Conservation (phyloP, 257 asterid genomes). For the Ballota nigra region DNA sequence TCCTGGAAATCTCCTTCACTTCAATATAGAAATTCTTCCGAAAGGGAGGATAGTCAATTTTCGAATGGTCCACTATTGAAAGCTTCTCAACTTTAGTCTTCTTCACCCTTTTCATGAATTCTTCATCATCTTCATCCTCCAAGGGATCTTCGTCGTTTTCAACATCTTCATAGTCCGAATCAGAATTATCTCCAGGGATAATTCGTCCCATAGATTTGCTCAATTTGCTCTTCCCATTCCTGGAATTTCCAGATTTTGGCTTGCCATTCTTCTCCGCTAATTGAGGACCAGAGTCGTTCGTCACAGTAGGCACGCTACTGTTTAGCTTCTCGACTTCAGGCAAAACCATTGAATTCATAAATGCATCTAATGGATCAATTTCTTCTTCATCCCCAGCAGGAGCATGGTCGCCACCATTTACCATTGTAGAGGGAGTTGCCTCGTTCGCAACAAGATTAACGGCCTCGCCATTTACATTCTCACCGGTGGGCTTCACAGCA, state of each 20-base stretch:
- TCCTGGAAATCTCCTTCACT: conserved; percentile 69
- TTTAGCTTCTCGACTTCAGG: conserved; percentile 86
- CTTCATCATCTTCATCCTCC: conserved; percentile 90
- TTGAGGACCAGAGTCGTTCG: conserved; percentile 38
- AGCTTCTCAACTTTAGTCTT: conserved; percentile 87
- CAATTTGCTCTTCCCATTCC: conserved; percentile 40
- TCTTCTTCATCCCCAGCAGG: conserved; percentile 61
- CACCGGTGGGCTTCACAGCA: conserved; percentile 30
- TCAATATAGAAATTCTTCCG: conserved; percentile 85
- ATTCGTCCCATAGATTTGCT: conserved; percentile 66
- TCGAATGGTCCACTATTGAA: conserved; percentile 80
- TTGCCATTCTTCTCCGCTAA: conserved; percentile 42
- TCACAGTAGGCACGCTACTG: conserved; percentile 28
- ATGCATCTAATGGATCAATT: conserved; percentile 86
- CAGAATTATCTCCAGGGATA: conserved; percentile 79
- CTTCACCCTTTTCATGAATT: conserved; percentile 84
- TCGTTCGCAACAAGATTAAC: conserved; percentile 40
- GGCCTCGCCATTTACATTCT: conserved; percentile 37
- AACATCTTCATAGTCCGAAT: conserved; percentile 59
- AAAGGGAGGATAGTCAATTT: conserved; percentile 66
- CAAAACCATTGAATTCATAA: conserved; percentile 79
- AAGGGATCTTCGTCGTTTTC: conserved; percentile 54
- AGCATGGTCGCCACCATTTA: conserved; percentile 37
- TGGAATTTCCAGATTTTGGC: conserved; percentile 28
- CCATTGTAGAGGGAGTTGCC: conserved; percentile 27